phyloP scores from a whole-genome alignment of 345 rosid species.

The Populus tremula region DNA sequence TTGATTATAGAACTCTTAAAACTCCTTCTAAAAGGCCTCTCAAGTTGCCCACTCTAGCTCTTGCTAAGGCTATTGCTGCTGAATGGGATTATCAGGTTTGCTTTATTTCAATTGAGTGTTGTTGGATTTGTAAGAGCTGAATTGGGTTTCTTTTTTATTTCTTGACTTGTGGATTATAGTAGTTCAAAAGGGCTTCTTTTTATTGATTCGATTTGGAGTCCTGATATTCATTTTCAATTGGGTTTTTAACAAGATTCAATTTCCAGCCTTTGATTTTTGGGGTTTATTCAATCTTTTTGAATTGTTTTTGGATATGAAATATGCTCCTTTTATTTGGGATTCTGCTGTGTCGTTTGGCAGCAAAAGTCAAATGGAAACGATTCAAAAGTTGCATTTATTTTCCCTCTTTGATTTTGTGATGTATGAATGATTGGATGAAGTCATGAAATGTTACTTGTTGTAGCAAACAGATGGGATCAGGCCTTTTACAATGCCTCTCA shows the following conservation, averaged over 20 bases:
- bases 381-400: background rate
- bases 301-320: background rate
- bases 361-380: background rate
- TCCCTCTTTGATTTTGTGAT: background rate
- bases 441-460: constrained; percentile 25
- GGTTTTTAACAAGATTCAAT: background rate
- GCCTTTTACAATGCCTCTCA: constrained; percentile 96
- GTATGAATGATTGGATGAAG: background rate
- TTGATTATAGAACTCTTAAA: constrained; percentile 88
- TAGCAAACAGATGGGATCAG: constrained; percentile 93
- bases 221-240: background rate
- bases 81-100: constrained; percentile 96
- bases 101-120: background rate
- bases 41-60: constrained; percentile 67
- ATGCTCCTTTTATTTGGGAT: no score
- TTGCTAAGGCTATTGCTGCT: constrained; percentile 86
- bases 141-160: background rate
- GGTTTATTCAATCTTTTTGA: background rate
- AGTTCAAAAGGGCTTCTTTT: constrained; percentile 2
- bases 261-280: background rate
- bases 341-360: no score
- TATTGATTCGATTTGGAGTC: background rate
- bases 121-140: background rate
- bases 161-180: background rate
- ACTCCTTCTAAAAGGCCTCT: constrained; percentile 82